These are phyloP conservation scores for Globisporangium takayamanum DNA, from an alignment of 352 stramenopile genomes.

Conservation along the genomic window DNA sequence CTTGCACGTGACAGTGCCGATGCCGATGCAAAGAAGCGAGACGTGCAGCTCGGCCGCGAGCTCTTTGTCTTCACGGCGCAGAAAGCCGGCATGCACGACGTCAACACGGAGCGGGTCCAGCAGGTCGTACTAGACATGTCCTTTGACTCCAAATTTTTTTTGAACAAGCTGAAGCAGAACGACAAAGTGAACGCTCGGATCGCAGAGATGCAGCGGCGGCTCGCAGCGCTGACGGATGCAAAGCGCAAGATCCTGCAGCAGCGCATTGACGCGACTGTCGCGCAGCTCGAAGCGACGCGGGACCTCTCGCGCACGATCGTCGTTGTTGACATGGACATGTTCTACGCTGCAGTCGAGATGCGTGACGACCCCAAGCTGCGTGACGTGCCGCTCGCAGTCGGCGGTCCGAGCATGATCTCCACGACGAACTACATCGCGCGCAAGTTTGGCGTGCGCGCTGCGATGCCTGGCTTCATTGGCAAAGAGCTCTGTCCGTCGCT, in stretches of 20 bases:
- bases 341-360: constrained; percentile 96
- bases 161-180: constrained; percentile 88
- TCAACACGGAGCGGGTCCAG: constrained; percentile 89
- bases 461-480: constrained; percentile 96
- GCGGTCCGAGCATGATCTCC: constrained; percentile 90
- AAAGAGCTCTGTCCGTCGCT: constrained; percentile 92
- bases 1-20: not conserved
- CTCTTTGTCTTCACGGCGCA: constrained; percentile 83
- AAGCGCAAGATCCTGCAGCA: constrained; percentile 24
- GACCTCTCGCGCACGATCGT: constrained; percentile 72
- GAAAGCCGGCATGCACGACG: constrained; percentile 85
- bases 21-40: constrained; percentile 3
- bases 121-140: constrained; percentile 92
- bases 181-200: constrained; percentile 85
- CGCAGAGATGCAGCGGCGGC: constrained; percentile 50
- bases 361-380: constrained; percentile 85
- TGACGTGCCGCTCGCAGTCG: constrained; percentile 90
- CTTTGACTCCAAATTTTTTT: constrained; percentile 91
- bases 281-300: constrained; percentile 45
- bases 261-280: constrained; percentile 37
- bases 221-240: constrained; percentile 43
- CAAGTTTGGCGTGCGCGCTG: constrained; percentile 91
- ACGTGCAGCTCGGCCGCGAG: constrained; percentile 14
- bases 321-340: constrained; percentile 97
- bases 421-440: constrained; percentile 95